Percentiles rank a stretch among this genome's conserved stretches.
Conservation (phyloP, 768 basidiomycete species). For the Termitomyces heimii region DNA sequence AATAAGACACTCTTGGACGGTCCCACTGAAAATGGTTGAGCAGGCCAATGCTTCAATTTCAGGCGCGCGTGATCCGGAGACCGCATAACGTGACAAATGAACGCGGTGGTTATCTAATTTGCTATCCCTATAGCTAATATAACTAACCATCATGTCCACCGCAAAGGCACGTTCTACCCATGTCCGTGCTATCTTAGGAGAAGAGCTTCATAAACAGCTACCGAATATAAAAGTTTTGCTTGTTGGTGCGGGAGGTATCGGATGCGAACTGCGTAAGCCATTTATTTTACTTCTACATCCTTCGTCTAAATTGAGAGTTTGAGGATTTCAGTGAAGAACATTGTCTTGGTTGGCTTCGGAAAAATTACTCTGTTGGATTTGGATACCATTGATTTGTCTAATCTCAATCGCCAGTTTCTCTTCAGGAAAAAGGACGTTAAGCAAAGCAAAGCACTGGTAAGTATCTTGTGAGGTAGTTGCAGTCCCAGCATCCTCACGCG, state of each 20-base stretch:
- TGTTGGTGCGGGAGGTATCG: constrained; percentile 96
- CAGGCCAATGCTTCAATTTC: too few relatives aligned
- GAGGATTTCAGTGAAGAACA: constrained; percentile 77
- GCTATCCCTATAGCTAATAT: not conserved
- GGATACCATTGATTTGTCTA: constrained; percentile 97
- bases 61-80: too few relatives aligned
- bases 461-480: not conserved
- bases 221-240: constrained; percentile 69
- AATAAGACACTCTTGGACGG: too few relatives aligned
- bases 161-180: constrained; percentile 50
- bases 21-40: too few relatives aligned
- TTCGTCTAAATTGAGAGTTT: not conserved
- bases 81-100: constrained; percentile 21
- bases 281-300: not conserved
- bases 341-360: constrained; percentile 89
- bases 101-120: not conserved
- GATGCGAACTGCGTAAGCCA: constrained; percentile 84
- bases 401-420: constrained; percentile 94
- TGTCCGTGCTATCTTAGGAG: constrained; percentile 75
- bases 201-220: constrained; percentile 57
- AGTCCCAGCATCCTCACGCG: not conserved
- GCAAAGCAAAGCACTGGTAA: constrained; percentile 90
- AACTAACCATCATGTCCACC: constrained; percentile 31
- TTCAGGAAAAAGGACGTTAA: constrained; percentile 98
- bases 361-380: constrained; percentile 91